phyloP scores from a whole-genome alignment of 768 basidiomycete species.

The Lactarius pseudohatsudake region DNA sequence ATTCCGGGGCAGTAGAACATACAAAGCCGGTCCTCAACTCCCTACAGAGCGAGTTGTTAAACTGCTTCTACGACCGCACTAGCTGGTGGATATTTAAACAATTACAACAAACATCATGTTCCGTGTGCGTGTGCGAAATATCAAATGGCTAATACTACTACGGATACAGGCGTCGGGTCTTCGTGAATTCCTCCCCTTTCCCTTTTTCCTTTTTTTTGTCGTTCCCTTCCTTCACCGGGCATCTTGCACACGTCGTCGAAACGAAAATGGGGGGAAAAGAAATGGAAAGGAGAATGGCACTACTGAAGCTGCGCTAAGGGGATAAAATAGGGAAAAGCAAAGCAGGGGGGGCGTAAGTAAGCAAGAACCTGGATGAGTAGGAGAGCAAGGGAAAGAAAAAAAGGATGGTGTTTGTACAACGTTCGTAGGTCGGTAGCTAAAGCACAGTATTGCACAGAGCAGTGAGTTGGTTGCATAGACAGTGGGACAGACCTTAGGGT shows the following conservation, averaged over 20 bases:
- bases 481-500: conserved; percentile 8
- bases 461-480: conserved; percentile 18
- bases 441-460: conserved; percentile 19
- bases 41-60: no score
- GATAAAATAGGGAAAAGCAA: conserved; percentile 19
- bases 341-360: conserved; percentile 1
- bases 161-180: background rate
- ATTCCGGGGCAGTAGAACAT: no score
- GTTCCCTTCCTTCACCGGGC: background rate
- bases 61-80: no score
- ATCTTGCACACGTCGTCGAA: conserved; percentile 5
- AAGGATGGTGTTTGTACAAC: conserved; percentile 17
- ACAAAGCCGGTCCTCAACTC: no score
- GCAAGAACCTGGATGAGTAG: conserved; percentile 9
- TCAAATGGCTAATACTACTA: background rate
- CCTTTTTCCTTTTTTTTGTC: background rate
- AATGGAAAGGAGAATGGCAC: background rate
- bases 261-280: background rate
- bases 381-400: background rate
- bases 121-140: background rate
- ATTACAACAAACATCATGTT: background rate
- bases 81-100: background rate
- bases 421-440: conserved; percentile 9
- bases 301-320: conserved; percentile 3
- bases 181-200: background rate